Evolutionary conservation across 2,329 filamentous ascomycete genomes (phyloP).

Genomic region (Catunica adiposa): DNA sequence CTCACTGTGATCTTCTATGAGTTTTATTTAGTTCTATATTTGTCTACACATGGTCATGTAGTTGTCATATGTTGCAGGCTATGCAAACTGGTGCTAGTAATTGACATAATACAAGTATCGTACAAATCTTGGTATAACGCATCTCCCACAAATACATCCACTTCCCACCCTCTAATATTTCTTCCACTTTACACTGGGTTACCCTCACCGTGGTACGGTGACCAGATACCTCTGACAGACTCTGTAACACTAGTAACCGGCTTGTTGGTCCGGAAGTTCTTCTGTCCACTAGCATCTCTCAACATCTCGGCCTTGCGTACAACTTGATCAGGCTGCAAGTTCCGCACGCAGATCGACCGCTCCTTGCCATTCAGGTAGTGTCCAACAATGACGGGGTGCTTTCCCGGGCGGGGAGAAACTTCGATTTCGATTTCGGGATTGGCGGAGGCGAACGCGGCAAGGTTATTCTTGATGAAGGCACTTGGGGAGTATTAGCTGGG

Average conservation of each 20-base stretch:
- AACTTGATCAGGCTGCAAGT: slow-evolving; percentile 65
- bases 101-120: slow-evolving; percentile 13
- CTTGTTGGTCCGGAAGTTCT: slow-evolving; percentile 47
- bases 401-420: slow-evolving; percentile 75
- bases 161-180: neutral
- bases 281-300: slow-evolving; percentile 59
- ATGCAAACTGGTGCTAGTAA: neutral
- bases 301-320: slow-evolving; percentile 61
- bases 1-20: neutral
- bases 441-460: slow-evolving; percentile 59
- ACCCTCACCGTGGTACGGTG: slow-evolving; percentile 48
- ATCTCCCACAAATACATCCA: neutral
- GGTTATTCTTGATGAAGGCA: slow-evolving; percentile 61
- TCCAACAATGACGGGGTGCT: slow-evolving; percentile 76
- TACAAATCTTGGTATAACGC: slow-evolving; percentile 4
- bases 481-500: slow-evolving; percentile 29
- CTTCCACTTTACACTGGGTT: slow-evolving; percentile 30
- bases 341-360: slow-evolving; percentile 78
- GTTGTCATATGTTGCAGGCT: neutral
- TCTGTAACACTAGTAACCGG: slow-evolving; percentile 46
- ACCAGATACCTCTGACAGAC: slow-evolving; percentile 55
- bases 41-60: neutral
- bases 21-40: neutral
- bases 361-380: slow-evolving; percentile 83
- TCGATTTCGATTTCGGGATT: slow-evolving; percentile 85